Evolutionary conservation across 75 land plant genomes (phyloP).

Genomic region (Azolla pinnata): DNA sequence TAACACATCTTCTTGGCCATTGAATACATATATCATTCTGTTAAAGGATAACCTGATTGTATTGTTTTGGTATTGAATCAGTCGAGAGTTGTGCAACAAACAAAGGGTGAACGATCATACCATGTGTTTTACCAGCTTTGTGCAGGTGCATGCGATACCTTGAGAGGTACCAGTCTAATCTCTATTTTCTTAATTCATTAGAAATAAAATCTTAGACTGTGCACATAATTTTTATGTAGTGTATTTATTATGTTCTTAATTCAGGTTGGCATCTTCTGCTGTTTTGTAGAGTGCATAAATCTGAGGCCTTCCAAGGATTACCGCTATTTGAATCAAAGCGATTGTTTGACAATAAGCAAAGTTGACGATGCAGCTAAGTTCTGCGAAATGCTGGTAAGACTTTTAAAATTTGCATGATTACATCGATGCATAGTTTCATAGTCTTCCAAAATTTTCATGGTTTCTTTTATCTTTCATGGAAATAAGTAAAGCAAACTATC

Average conservation of each 20-base stretch:
- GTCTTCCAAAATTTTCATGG: not conserved
- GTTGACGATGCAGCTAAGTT: constrained; percentile 73
- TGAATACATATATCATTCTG: too few relatives aligned
- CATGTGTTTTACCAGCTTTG: constrained; percentile 96
- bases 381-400: constrained; percentile 47
- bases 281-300: constrained; percentile 45
- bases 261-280: not conserved
- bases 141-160: constrained; percentile 65
- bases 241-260: not conserved
- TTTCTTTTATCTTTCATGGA: too few relatives aligned
- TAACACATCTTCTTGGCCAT: too few relatives aligned
- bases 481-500: not conserved
- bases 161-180: too few relatives aligned
- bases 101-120: constrained; percentile 77
- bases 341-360: constrained; percentile 52
- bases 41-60: too few relatives aligned
- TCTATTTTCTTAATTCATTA: not conserved
- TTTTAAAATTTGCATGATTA: too few relatives aligned
- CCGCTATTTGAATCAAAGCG: constrained; percentile 63
- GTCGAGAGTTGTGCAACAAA: constrained; percentile 88
- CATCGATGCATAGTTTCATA: too few relatives aligned
- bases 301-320: constrained; percentile 51
- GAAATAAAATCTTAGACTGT: not conserved
- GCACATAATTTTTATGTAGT: not conserved
- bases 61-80: constrained; percentile 12